A percentile compares a stretch with the other conserved stretches of the same genome.
Conservation (phyloP, 441 rosid species). For the Pelargonium australe region DNA sequence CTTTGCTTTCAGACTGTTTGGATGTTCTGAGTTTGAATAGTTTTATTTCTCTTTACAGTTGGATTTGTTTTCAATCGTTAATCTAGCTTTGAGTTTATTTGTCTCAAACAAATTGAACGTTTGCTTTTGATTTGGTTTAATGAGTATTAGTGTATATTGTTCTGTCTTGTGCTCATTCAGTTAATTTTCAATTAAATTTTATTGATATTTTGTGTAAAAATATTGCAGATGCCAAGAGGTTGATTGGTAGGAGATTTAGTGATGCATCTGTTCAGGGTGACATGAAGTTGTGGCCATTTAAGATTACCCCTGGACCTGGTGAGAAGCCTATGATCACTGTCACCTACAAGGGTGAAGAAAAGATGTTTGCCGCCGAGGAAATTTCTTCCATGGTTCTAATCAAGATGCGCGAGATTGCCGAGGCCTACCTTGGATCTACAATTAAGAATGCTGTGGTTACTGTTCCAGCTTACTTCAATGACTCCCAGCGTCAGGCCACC, state of each 20-base stretch:
- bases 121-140: too few species aligned
- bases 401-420: conserved; percentile 57
- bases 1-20: too few species aligned
- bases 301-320: conserved; percentile 44
- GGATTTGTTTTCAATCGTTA: too few species aligned
- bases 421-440: conserved; percentile 38
- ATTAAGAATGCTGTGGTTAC: conserved; percentile 52
- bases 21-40: too few species aligned
- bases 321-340: conserved; percentile 57
- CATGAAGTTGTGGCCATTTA: conserved; percentile 52
- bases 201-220: neutral
- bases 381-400: conserved; percentile 35
- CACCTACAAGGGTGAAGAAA: conserved; percentile 46
- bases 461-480: conserved; percentile 60
- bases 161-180: too few species aligned
- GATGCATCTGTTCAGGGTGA: conserved; percentile 47
- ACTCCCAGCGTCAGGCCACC: conserved; percentile 32
- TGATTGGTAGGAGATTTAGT: conserved; percentile 50
- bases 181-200: too few species aligned
- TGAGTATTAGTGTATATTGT: too few species aligned
- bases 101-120: too few species aligned
- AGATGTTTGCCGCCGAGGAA: conserved; percentile 50
- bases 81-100: too few species aligned
- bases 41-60: too few species aligned
- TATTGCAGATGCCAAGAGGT: conserved; percentile 48